These are phyloP conservation scores for Ceratocystiopsis sp. DNA, from an alignment of 2,329 filamentous ascomycete genomes.

Conservation along the genomic window DNA sequence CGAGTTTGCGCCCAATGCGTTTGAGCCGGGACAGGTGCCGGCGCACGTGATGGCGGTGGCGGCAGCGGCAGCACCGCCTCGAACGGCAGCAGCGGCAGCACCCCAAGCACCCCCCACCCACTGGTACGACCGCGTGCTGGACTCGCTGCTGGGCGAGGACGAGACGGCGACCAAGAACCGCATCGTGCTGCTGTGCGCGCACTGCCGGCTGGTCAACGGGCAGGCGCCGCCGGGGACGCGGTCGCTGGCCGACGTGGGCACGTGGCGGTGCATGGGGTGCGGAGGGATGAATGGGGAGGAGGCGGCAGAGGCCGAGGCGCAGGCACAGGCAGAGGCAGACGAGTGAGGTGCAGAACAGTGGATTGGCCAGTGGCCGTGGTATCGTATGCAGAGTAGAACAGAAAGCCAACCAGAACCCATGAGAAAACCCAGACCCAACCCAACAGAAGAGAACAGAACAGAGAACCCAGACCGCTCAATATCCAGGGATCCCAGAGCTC, in stretches of 20 bases:
- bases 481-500: too few species aligned
- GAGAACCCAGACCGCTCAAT: too few species aligned
- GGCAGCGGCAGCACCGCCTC: constrained; percentile 18
- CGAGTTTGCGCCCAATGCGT: constrained; percentile 63
- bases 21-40: constrained; percentile 16
- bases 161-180: constrained; percentile 86
- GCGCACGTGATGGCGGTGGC: constrained; percentile 4
- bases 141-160: constrained; percentile 85
- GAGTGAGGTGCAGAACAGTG: background rate
- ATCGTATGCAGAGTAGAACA: background rate
- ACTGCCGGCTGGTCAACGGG: constrained; percentile 81
- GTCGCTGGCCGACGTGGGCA: constrained; percentile 59
- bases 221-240: constrained; percentile 81
- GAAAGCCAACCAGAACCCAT: too few species aligned
- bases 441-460: too few species aligned
- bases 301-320: constrained; percentile 33
- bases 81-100: too few species aligned
- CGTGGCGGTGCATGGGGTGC: constrained; percentile 82
- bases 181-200: constrained; percentile 66
- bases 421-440: too few species aligned
- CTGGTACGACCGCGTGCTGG: constrained; percentile 92
- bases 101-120: constrained; percentile 23
- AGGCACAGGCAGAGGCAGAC: background rate
- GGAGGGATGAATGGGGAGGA: constrained; percentile 66
- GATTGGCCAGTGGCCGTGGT: background rate